Base-by-base conservation (phyloP, 2,329 filamentous ascomycete genomes). In the Zopfia rhizophila region DNA sequence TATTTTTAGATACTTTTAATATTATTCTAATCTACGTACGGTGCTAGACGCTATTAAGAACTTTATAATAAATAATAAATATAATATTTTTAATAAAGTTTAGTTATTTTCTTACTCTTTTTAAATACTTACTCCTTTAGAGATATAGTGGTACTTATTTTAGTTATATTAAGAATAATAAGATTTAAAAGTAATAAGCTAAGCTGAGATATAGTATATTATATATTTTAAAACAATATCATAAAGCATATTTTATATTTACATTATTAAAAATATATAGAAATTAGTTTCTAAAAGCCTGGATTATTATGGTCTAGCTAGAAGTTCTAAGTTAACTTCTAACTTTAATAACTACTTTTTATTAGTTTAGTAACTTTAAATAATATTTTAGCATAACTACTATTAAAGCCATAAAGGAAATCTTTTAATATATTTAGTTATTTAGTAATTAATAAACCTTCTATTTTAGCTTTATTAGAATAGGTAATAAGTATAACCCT, bases 131-230 rank as follows among this genome's bases (percentile, higher is more conserved):
- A 8, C n/a, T n/a, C n/a, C n/a, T n/a, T n/a, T 31, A 31, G 29
- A 31, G 29, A 7, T 31, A 31, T 11, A 14, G n/a, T n/a, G n/a
- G n/a, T n/a, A n/a, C n/a, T n/a, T n/a, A 31, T 14, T 31, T 31
- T 31, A 31, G 29, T n/a, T n/a, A n/a, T n/a, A 31, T 31, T 31
- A 31, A 31, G 14, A 14, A 31, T 14, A 31, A 31, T 31, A 31
- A 14, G 14, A 31, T 31, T 31, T 14, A 31, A 31, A 10, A 14
- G 29, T 31, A 31, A 31, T 31, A 31, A 31, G 16, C 29, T 31
- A 31, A 14, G 8, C 16, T 31, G 16, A 14, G 14, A 16, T 31
- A 31, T 31, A 31, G 8, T 14, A 11, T 10, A 7, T 31, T 14
- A 31, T 7, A 16, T 7, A 8, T 16, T 31, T 10, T 7, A 31